These are phyloP conservation scores for Chaetomium tenue DNA, from an alignment of 495 filamentous ascomycete species.

Conservation along the genomic window DNA sequence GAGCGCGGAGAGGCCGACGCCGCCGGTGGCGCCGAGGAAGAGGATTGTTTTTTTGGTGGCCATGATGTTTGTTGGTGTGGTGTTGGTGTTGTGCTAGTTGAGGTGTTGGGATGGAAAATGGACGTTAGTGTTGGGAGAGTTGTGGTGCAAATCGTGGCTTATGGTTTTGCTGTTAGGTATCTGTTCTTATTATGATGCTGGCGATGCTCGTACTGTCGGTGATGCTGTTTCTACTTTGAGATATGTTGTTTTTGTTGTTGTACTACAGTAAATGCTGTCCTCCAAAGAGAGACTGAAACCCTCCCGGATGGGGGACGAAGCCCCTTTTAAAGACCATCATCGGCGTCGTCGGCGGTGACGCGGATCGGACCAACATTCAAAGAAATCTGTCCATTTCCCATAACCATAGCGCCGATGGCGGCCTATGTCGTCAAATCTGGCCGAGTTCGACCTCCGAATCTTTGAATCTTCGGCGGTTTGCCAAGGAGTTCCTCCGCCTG, in stretches of 20 bases:
- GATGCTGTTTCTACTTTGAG: too few species aligned
- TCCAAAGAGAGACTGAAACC: neutral
- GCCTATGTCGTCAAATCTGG: neutral
- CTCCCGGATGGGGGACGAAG: neutral
- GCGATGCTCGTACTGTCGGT: too few species aligned
- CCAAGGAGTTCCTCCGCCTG: conserved; percentile 19
- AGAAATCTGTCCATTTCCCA: neutral
- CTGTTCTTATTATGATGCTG: too few species aligned
- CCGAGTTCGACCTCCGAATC: neutral
- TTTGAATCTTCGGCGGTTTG: neutral
- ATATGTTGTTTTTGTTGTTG: too few species aligned
- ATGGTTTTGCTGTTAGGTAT: neutral
- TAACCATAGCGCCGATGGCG: neutral
- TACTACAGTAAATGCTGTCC: neutral
- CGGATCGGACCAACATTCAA: conserved; percentile 11
- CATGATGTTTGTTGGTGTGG: conserved; percentile 3
- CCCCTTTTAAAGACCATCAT: conserved; percentile 14
- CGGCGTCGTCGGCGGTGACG: neutral
- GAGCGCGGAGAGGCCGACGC: conserved; percentile 48
- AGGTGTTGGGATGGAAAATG: neutral
- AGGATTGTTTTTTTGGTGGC: conserved; percentile 41
- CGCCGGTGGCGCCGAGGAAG: conserved; percentile 60
- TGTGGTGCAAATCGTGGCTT: neutral
- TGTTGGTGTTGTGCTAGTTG: neutral
- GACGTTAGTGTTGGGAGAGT: neutral